A percentile compares a stretch with the other conserved stretches of the same genome.
These are phyloP conservation scores for Ampelomyces quisqualis DNA, from an alignment of 2,329 filamentous ascomycete species.

Conservation along the genomic window DNA sequence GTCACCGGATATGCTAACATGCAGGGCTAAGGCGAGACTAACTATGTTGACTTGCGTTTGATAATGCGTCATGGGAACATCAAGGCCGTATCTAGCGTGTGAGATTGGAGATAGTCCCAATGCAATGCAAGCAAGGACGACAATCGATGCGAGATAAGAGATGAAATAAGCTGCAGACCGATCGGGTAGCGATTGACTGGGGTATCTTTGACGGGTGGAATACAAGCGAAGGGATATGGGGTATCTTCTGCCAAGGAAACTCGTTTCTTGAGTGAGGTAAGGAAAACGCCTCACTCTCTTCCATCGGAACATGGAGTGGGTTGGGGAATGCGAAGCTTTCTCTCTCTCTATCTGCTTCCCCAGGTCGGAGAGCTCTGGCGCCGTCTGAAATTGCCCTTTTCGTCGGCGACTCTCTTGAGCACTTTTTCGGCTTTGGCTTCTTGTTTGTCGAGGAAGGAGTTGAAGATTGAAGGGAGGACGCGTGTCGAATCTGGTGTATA, in stretches of 20 bases:
- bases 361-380: slow-evolving; percentile 40
- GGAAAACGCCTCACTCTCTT: too few species aligned
- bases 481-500: slow-evolving; percentile 33
- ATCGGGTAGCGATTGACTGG: neutral
- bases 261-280: too few species aligned
- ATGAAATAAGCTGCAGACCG: neutral
- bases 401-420: slow-evolving; percentile 42
- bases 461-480: slow-evolving; percentile 38
- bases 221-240: too few species aligned
- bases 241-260: too few species aligned
- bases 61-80: slow-evolving; percentile 10
- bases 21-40: slow-evolving; percentile 4
- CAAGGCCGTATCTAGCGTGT: slow-evolving; percentile 2
- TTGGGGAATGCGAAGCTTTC: slow-evolving; percentile 13
- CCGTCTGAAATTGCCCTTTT: slow-evolving; percentile 44
- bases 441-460: slow-evolving; percentile 38
- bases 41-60: neutral
- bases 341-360: slow-evolving; percentile 36
- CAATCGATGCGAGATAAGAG: neutral
- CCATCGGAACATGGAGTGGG: slow-evolving; percentile 1
- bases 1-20: slow-evolving; percentile 15
- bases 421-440: slow-evolving; percentile 39
- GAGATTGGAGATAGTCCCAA: too few species aligned
- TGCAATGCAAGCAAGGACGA: too few species aligned
- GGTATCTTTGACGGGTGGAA: too few species aligned